phyloP scores from a whole-genome alignment of 176 grass and related monocot genomes.

The Metroxylon sagu region DNA sequence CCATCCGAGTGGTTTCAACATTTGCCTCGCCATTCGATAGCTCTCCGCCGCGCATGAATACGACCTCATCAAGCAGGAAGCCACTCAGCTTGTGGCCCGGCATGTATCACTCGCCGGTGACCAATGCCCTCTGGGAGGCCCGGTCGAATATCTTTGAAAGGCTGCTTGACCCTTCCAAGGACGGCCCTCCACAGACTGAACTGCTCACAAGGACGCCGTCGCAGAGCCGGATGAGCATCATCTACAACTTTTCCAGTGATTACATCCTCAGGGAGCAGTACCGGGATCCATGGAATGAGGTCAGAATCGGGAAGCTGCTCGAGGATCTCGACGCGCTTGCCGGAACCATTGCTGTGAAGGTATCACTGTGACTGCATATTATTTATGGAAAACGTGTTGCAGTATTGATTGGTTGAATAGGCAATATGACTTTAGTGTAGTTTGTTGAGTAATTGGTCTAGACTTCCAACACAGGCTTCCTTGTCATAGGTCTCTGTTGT shows the following conservation, averaged over 20 bases:
- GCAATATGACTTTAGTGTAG: too few relatives aligned
- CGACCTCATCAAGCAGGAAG: slow-evolving; percentile 52
- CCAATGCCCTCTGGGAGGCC: slow-evolving; percentile 91
- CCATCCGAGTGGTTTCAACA: slow-evolving; percentile 38
- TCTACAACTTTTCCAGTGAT: slow-evolving; percentile 80
- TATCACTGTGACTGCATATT: slow-evolving; percentile 8
- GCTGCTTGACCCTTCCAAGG: slow-evolving; percentile 41
- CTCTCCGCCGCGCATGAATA: slow-evolving; percentile 37
- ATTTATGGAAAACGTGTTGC: too few relatives aligned
- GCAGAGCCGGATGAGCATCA: slow-evolving; percentile 66
- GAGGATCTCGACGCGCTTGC: slow-evolving; percentile 97
- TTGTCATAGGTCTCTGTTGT: too few relatives aligned
- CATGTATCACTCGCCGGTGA: slow-evolving; percentile 97
- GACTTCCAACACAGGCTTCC: too few relatives aligned
- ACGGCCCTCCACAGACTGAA: slow-evolving; percentile 53
- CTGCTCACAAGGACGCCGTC: slow-evolving; percentile 70
- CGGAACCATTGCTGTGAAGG: slow-evolving; percentile 89
- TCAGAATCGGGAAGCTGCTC: slow-evolving; percentile 83
- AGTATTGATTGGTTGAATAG: too few relatives aligned
- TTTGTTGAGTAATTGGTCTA: too few relatives aligned
- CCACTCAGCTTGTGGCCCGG: slow-evolving; percentile 91
- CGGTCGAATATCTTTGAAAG: slow-evolving; percentile 92
- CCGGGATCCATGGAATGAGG: slow-evolving; percentile 76
- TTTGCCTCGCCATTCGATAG: slow-evolving; percentile 1
- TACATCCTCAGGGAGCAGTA: slow-evolving; percentile 84